Percentiles rank a stretch among this genome's conserved stretches.
phyloP scores from a whole-genome alignment of 805 yeast species.

The Kuraishia floccosa region DNA sequence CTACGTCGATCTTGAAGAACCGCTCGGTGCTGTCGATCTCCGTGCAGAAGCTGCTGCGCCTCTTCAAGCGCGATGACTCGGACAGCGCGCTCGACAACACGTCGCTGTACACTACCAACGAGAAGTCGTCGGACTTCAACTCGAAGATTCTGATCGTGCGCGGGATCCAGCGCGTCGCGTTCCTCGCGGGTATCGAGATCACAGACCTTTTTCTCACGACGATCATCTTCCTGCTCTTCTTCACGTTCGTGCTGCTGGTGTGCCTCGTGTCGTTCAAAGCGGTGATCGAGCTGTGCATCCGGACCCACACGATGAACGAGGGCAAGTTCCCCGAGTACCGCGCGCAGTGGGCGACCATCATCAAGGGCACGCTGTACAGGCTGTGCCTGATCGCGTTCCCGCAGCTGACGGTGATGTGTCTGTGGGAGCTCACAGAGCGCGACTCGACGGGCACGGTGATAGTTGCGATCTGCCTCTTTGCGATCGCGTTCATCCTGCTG shows the following conservation, averaged over 20 bases:
- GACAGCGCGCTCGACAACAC: conserved; percentile 38
- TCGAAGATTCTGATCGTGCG: conserved; percentile 71
- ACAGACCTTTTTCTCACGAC: conserved; percentile 82
- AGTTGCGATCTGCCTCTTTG: conserved; percentile 62
- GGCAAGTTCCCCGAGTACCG: conserved; percentile 70
- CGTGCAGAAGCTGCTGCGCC: conserved; percentile 46
- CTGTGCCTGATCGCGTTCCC: conserved; percentile 79
- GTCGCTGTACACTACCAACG: conserved; percentile 56
- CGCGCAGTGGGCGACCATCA: conserved; percentile 69
- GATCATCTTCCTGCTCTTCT: conserved; percentile 72
- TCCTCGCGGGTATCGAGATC: conserved; percentile 72
- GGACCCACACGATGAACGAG: conserved; percentile 45
- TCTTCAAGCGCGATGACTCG: conserved; percentile 24
- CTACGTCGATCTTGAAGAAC: conserved; percentile 65
- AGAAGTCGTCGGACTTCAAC: conserved; percentile 44
- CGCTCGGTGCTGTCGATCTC: conserved; percentile 62
- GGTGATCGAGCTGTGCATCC: conserved; percentile 47
- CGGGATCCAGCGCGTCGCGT: conserved; percentile 90
- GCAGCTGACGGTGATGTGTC: conserved; percentile 65
- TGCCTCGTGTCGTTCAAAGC: conserved; percentile 57
- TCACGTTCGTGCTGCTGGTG: conserved; percentile 48
- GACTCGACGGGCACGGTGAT: conserved; percentile 81
- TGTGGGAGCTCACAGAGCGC: conserved; percentile 81
- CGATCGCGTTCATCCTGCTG: conserved; percentile 46
- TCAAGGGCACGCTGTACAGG: conserved; percentile 84